Percentiles rank a stretch among this genome's conserved stretches.
Evolutionary conservation across 192 early-diverging fungal species (phyloP).

Genomic region (Dissophora globulifera): DNA sequence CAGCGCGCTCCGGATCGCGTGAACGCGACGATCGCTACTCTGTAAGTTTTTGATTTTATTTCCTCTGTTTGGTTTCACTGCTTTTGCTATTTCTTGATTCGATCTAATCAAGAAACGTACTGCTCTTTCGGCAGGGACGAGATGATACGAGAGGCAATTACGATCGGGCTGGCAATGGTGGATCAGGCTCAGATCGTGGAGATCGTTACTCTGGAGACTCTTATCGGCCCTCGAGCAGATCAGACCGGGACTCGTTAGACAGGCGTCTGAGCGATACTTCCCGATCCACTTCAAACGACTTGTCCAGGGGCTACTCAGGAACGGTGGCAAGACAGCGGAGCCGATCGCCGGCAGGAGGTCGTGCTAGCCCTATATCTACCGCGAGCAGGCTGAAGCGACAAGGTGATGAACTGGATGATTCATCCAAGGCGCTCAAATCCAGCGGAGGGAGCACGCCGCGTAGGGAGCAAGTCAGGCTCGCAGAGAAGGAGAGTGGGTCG

Average conservation of each 20-base stretch:
- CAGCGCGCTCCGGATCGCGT: slow-evolving; percentile 1
- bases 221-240: neutral
- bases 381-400: slow-evolving; percentile 30
- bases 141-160: slow-evolving; percentile 6
- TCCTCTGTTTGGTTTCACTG: too few relatives aligned
- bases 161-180: neutral
- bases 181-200: neutral
- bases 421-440: slow-evolving; percentile 27
- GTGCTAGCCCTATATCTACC: slow-evolving; percentile 13
- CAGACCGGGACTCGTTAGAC: neutral
- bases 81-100: too few relatives aligned
- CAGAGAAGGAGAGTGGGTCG: slow-evolving; percentile 6
- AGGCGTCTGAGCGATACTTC: neutral
- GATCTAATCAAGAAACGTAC: neutral
- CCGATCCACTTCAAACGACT: neutral
- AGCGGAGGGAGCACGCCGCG: slow-evolving; percentile 21
- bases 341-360: too few relatives aligned
- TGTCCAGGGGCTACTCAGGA: neutral
- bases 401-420: slow-evolving; percentile 6
- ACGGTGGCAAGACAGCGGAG: neutral
- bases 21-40: neutral
- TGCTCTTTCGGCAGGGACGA: neutral
- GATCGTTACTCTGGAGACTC: neutral
- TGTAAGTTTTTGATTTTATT: slow-evolving; percentile 9
- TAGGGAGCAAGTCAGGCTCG: neutral